Evolutionary conservation across 2,329 filamentous ascomycete species (phyloP).

Genomic region (Alternaria gaisen): DNA sequence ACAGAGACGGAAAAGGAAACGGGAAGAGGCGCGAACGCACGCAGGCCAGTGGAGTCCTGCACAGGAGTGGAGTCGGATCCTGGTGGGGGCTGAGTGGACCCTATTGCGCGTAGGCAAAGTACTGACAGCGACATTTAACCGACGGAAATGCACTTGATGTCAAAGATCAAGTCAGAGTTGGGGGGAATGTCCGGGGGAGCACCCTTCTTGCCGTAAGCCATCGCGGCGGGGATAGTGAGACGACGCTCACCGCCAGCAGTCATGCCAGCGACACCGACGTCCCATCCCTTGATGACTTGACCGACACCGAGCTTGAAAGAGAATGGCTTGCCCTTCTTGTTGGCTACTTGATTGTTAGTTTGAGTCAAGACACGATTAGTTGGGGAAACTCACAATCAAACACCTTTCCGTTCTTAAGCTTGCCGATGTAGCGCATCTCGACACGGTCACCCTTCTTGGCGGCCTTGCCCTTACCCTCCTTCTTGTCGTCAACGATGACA

Average conservation of each 20-base stretch:
- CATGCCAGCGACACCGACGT: constrained; percentile 93
- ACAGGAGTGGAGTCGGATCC: constrained; percentile 42
- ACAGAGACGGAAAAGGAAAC: constrained; percentile 30
- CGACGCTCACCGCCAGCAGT: constrained; percentile 91
- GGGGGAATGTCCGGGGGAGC: constrained; percentile 82
- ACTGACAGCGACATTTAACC: constrained; percentile 43
- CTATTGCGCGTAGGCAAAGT: constrained; percentile 23
- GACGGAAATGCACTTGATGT: constrained; percentile 66
- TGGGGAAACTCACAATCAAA: constrained; percentile 78
- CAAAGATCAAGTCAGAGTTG: constrained; percentile 92
- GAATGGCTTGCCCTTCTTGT: constrained; percentile 99
- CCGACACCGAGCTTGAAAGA: constrained; percentile 92
- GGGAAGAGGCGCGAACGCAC: constrained; percentile 29
- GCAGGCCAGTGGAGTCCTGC: constrained; percentile 30
- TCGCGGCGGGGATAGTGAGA: constrained; percentile 83
- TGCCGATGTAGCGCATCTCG: constrained; percentile 97
- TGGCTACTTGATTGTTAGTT: constrained; percentile 67
- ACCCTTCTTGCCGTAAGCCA: constrained; percentile 86
- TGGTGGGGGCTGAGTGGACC: constrained; percentile 33
- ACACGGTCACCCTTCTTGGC: constrained; percentile 92
- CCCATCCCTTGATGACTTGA: constrained; percentile 99
- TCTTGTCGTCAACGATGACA: constrained; percentile 95
- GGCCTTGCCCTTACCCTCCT: constrained; percentile 81
- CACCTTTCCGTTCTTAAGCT: constrained; percentile 89
- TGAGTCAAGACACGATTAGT: neutral